A percentile compares a stretch with the other conserved stretches of the same genome.
These are phyloP conservation scores for Epipyxis sp. DNA, from an alignment of 108 stramenopile species.

Conservation along the genomic window DNA sequence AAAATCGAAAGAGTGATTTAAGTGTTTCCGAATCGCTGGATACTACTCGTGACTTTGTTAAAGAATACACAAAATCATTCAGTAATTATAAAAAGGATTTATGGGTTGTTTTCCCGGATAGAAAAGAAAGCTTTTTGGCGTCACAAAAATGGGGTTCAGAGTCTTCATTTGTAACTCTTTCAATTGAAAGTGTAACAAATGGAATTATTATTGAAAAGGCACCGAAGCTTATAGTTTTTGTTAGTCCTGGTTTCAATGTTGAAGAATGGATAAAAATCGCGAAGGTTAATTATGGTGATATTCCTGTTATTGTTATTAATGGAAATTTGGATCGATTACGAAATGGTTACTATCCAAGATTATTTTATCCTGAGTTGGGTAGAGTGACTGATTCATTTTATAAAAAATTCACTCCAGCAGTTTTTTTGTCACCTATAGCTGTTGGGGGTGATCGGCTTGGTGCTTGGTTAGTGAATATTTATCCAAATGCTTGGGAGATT, in stretches of 20 bases:
- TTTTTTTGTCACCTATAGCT: neutral
- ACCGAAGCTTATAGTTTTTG: neutral
- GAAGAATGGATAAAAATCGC: neutral
- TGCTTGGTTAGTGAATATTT: neutral
- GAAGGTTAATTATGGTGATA: neutral
- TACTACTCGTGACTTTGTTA: neutral
- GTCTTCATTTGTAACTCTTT: neutral
- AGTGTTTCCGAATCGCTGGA: neutral
- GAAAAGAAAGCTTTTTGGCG: neutral
- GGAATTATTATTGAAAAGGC: no score
- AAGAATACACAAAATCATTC: neutral
- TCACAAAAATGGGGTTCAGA: neutral
- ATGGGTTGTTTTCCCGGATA: neutral
- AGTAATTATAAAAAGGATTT: neutral
- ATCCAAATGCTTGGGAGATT: no score
- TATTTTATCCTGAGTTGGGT: neutral
- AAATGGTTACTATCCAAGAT: neutral
- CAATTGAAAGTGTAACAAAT: neutral
- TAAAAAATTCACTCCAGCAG: neutral
- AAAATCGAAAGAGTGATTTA: neutral
- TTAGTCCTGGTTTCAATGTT: neutral
- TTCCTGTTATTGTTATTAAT: neutral
- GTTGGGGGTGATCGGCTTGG: neutral
- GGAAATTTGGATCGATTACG: neutral
- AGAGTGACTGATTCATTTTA: neutral